These are phyloP conservation scores for Pythium monospermum DNA, from an alignment of 352 stramenopile species.

Conservation along the genomic window DNA sequence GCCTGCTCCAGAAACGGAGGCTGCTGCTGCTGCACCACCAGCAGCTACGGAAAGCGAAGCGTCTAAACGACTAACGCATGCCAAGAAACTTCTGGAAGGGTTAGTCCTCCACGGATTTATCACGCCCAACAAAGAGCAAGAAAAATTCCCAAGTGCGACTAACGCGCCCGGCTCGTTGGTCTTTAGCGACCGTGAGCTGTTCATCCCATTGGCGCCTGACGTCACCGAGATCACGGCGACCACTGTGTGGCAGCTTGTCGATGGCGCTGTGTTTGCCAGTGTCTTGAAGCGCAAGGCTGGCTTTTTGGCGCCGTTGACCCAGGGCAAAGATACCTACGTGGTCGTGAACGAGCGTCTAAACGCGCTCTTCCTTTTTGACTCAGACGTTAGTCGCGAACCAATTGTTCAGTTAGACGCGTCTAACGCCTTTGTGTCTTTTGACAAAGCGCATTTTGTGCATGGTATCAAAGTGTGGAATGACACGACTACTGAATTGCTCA, in stretches of 20 bases:
- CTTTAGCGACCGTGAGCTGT: conserved; percentile 38
- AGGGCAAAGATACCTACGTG: conserved; percentile 53
- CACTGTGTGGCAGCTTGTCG: conserved; percentile 19
- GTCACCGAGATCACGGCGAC: conserved; percentile 30
- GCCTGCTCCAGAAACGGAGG: background rate
- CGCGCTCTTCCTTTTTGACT: conserved; percentile 38
- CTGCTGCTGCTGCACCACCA: background rate
- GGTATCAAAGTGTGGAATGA: conserved; percentile 43
- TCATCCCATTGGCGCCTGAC: conserved; percentile 34
- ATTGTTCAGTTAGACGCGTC: conserved; percentile 31
- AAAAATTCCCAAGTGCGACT: conserved; percentile 36
- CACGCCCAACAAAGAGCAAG: conserved; percentile 25
- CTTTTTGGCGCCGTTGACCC: conserved; percentile 44
- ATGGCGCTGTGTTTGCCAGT: conserved; percentile 14
- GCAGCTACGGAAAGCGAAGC: background rate
- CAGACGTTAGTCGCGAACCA: conserved; percentile 17
- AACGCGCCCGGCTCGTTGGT: conserved; percentile 30
- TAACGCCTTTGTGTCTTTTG: conserved; percentile 2
- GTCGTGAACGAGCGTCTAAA: conserved; percentile 39
- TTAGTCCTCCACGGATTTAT: conserved; percentile 24
- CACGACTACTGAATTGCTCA: conserved; percentile 25
- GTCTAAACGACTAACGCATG: conserved; percentile 2
- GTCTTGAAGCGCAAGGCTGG: conserved; percentile 57
- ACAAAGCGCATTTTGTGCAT: conserved; percentile 27
- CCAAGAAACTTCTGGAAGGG: conserved; percentile 23